Evolutionary conservation across 2,329 filamentous ascomycete species (phyloP).

Genomic region (Gliomastix tumulicola): DNA sequence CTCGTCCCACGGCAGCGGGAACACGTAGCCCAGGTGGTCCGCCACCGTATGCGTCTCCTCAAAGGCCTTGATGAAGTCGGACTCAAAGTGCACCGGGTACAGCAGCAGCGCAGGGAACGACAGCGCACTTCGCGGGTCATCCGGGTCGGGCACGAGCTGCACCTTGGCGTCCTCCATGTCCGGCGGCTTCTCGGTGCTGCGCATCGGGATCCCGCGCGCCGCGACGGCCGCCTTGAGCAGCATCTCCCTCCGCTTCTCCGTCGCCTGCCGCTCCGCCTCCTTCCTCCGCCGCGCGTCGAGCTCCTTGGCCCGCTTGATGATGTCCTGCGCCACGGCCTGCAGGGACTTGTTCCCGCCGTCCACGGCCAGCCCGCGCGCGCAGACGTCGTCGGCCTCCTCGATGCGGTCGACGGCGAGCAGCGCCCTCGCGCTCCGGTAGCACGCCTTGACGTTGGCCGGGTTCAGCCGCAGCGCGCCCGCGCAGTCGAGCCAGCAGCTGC

Average conservation of each 20-base stretch:
- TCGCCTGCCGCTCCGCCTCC: slow-evolving; percentile 49
- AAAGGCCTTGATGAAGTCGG: slow-evolving; percentile 87
- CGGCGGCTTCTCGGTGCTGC: slow-evolving; percentile 63
- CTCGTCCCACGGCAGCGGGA: slow-evolving; percentile 83
- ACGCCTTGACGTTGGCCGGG: slow-evolving; percentile 77
- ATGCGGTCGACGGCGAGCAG: slow-evolving; percentile 74
- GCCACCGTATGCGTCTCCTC: slow-evolving; percentile 67
- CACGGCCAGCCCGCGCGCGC: slow-evolving; percentile 63
- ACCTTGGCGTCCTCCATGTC: slow-evolving; percentile 82
- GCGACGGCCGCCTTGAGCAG: slow-evolving; percentile 60
- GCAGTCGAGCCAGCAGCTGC: slow-evolving; percentile 80
- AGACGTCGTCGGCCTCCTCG: slow-evolving; percentile 73
- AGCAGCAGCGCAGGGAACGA: slow-evolving; percentile 75
- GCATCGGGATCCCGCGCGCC: slow-evolving; percentile 63
- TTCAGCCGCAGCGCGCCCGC: slow-evolving; percentile 73
- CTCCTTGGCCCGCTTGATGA: slow-evolving; percentile 49
- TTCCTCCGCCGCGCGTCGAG: slow-evolving; percentile 47
- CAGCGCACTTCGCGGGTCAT: slow-evolving; percentile 66
- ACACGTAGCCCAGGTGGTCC: slow-evolving; percentile 77
- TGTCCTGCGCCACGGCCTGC: slow-evolving; percentile 52
- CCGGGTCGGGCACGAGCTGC: slow-evolving; percentile 61
- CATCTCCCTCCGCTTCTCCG: slow-evolving; percentile 45
- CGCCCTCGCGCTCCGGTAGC: slow-evolving; percentile 76
- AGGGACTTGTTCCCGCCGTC: slow-evolving; percentile 66
- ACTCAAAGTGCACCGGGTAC: slow-evolving; percentile 76